Conservation (phyloP, 768 basidiomycete species). For the Hericium erinaceus region DNA sequence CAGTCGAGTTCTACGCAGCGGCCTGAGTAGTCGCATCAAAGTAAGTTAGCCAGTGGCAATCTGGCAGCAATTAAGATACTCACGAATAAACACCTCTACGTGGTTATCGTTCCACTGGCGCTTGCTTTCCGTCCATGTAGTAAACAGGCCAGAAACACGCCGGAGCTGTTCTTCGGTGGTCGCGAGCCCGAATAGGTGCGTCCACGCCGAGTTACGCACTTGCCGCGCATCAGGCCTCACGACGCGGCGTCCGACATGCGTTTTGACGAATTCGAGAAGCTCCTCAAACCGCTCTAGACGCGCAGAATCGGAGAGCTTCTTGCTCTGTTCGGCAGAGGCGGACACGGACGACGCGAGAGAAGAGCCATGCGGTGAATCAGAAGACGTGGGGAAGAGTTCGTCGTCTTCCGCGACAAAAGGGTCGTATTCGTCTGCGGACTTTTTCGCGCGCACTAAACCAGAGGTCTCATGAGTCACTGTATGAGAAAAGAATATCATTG, state of each 20-base stretch:
- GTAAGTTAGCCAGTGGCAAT: not conserved
- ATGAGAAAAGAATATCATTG: too few relatives aligned
- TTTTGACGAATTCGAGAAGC: constrained; percentile 3
- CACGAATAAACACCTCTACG: constrained; percentile 7
- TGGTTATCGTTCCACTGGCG: constrained; percentile 7
- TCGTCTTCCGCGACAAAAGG: not conserved
- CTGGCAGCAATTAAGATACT: not conserved
- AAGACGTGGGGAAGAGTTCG: not conserved
- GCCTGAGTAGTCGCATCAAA: constrained; percentile 27
- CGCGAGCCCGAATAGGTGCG: constrained; percentile 13
- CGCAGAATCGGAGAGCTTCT: not conserved
- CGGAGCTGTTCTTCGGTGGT: constrained; percentile 6
- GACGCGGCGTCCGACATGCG: not conserved
- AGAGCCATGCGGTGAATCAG: not conserved
- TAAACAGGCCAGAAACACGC: constrained; percentile 5
- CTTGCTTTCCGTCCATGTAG: constrained; percentile 5
- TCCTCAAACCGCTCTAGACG: constrained; percentile 8
- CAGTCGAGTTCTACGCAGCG: constrained; percentile 53
- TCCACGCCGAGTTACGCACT: constrained; percentile 10
- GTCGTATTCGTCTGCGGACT: not conserved
- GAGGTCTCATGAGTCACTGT: too few relatives aligned
- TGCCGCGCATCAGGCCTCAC: not conserved
- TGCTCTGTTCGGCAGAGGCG: not conserved
- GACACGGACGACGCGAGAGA: not conserved
- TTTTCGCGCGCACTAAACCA: too few relatives aligned